phyloP scores from a whole-genome alignment of 306 rosid genomes.

The Prunus salicina region DNA sequence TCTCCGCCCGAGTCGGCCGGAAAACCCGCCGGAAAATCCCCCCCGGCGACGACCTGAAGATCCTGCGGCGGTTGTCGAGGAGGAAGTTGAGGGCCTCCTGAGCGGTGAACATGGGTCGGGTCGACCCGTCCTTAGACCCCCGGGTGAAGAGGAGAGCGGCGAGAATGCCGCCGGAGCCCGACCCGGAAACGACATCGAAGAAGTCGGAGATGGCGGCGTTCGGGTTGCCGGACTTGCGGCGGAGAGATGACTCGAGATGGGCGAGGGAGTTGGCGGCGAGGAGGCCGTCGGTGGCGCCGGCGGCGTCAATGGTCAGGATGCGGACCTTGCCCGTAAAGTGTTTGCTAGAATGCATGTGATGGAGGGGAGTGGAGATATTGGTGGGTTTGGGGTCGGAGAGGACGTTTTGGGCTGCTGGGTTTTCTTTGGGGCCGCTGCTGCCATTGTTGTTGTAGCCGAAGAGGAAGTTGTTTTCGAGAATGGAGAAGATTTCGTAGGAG shows the following conservation, averaged over 20 bases:
- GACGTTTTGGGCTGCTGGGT: neutral
- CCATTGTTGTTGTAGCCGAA: constrained; percentile 45
- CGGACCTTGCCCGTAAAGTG: constrained; percentile 57
- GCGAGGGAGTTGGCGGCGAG: constrained; percentile 75
- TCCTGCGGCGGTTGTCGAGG: constrained; percentile 48
- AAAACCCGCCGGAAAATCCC: constrained; percentile 52
- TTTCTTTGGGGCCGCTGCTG: too few relatives aligned
- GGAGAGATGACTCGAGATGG: constrained; percentile 62
- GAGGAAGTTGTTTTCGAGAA: constrained; percentile 79
- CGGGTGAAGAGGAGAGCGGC: constrained; percentile 75
- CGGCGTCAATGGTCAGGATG: constrained; percentile 77
- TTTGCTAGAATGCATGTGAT: constrained; percentile 28
- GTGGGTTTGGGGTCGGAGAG: neutral
- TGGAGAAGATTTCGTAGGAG: constrained; percentile 89
- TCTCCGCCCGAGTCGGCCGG: constrained; percentile 31
- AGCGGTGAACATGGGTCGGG: constrained; percentile 62
- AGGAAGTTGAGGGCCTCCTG: constrained; percentile 61
- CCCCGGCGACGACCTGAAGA: constrained; percentile 28
- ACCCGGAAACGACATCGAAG: constrained; percentile 86
- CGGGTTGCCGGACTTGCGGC: constrained; percentile 53
- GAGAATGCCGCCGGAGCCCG: constrained; percentile 77
- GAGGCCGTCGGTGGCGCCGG: constrained; percentile 79
- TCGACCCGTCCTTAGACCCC: constrained; percentile 38
- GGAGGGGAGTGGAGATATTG: constrained; percentile 6
- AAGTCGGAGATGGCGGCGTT: constrained; percentile 50